These are phyloP conservation scores for Lipomyces anomalus DNA, from an alignment of 805 yeast species.

Conservation along the genomic window DNA sequence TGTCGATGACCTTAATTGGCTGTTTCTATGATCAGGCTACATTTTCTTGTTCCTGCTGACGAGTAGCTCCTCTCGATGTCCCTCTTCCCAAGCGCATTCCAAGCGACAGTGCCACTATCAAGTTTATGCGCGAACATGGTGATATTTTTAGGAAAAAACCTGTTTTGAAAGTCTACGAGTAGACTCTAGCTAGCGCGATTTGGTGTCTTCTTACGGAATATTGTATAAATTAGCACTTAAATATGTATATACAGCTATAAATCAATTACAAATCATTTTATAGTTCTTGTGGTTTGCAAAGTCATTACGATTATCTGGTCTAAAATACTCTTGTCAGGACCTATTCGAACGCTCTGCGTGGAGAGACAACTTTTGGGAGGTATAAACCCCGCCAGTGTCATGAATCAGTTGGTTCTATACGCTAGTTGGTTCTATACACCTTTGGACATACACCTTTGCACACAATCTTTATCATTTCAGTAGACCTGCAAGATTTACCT, in stretches of 20 bases:
- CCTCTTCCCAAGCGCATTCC: constrained; percentile 9
- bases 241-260: not conserved
- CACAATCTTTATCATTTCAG: too few species aligned
- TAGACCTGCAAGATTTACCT: too few species aligned
- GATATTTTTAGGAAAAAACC: constrained; percentile 19
- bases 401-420: too few species aligned
- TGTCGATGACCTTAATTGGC: not conserved
- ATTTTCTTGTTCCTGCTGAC: not conserved
- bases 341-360: not conserved
- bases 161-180: constrained; percentile 4
- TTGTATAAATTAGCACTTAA: not conserved
- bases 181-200: constrained; percentile 4
- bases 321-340: not conserved
- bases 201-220: not conserved
- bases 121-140: constrained; percentile 16
- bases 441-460: too few species aligned
- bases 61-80: constrained; percentile 12
- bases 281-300: too few species aligned
- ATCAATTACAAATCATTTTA: too few species aligned
- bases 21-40: not conserved
- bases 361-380: too few species aligned
- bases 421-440: too few species aligned
- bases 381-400: too few species aligned
- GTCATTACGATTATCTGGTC: too few species aligned
- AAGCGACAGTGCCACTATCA: not conserved